Percentiles rank a stretch among this genome's conserved stretches.
These are phyloP conservation scores for Apocynum venetum DNA, from an alignment of 257 asterid species.

Conservation along the genomic window DNA sequence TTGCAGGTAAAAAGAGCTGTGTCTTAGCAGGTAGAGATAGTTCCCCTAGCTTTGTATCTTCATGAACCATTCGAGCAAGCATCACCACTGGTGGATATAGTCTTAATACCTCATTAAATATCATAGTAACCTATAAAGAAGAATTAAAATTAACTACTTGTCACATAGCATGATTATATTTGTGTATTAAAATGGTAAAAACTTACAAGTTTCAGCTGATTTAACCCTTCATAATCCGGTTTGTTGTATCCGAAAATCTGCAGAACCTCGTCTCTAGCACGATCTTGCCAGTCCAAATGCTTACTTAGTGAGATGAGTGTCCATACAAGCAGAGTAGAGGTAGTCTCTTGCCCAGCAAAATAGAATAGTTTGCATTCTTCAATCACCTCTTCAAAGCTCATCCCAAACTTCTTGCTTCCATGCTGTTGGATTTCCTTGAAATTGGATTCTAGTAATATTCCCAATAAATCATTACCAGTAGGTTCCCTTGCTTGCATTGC, in stretches of 20 bases:
- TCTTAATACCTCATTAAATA: conserved; percentile 26
- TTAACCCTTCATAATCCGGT: conserved; percentile 13
- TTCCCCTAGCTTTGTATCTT: conserved; percentile 22
- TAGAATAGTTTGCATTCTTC: conserved; percentile 31
- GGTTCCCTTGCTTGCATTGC: conserved; percentile 39
- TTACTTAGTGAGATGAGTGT: conserved; percentile 20
- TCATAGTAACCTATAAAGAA: conserved; percentile 26
- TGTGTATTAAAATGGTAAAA: too few species aligned
- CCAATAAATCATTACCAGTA: conserved; percentile 24
- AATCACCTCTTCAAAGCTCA: conserved; percentile 24
- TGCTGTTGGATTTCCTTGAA: conserved; percentile 20
- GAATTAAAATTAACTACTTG: not conserved
- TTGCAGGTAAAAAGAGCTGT: conserved; percentile 9
- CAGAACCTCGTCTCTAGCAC: conserved; percentile 21
- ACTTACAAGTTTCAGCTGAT: conserved; percentile 22
- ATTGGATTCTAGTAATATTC: conserved; percentile 24
- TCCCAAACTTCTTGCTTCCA: conserved; percentile 17
- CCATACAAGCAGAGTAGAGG: conserved; percentile 25
- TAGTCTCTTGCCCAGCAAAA: conserved; percentile 29
- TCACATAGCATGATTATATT: too few species aligned
- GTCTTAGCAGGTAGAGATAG: conserved; percentile 19
- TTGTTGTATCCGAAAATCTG: conserved; percentile 3
- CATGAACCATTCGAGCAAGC: not conserved
- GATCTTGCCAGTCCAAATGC: conserved; percentile 27
- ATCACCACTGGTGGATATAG: conserved; percentile 18